Conservation (phyloP, 768 basidiomycete species). For the Mycena haematopus region DNA sequence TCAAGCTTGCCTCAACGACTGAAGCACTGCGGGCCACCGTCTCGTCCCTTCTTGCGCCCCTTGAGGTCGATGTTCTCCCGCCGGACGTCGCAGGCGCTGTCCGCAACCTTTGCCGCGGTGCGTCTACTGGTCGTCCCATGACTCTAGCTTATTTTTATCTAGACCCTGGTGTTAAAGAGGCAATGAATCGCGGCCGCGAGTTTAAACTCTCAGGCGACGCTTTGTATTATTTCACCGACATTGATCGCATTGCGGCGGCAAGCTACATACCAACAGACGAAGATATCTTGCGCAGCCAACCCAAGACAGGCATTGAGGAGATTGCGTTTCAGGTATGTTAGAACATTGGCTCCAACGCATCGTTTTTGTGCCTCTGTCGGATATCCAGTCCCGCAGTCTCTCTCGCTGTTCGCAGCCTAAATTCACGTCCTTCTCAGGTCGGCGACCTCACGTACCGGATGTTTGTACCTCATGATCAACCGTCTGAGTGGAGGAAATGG, state of each 20-base stretch:
- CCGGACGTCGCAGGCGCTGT: constrained; percentile 80
- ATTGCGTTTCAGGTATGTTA: constrained; percentile 77
- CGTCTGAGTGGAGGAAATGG: constrained; percentile 93
- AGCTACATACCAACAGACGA: constrained; percentile 92
- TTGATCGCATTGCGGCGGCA: constrained; percentile 79
- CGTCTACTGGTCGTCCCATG: constrained; percentile 9
- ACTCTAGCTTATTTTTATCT: constrained; percentile 6
- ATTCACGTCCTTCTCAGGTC: constrained; percentile 44
- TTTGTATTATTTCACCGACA: constrained; percentile 92
- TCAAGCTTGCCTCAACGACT: constrained; percentile 73
- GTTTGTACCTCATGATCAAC: constrained; percentile 90
- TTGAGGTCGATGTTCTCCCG: constrained; percentile 80
- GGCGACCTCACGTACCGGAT: constrained; percentile 94
- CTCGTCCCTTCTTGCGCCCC: constrained; percentile 73
- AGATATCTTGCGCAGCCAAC: constrained; percentile 90
- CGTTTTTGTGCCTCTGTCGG: constrained; percentile 4
- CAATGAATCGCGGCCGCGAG: constrained; percentile 85
- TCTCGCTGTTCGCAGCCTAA: neutral
- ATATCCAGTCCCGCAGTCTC: neutral
- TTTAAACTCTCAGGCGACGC: constrained; percentile 97
- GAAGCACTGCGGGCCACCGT: constrained; percentile 68
- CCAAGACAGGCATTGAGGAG: constrained; percentile 97
- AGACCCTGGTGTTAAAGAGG: constrained; percentile 79
- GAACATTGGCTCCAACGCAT: neutral
- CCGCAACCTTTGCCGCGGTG: constrained; percentile 68